Evolutionary conservation across 2,329 filamentous ascomycete genomes (phyloP).

Genomic region (Claviceps sp.): DNA sequence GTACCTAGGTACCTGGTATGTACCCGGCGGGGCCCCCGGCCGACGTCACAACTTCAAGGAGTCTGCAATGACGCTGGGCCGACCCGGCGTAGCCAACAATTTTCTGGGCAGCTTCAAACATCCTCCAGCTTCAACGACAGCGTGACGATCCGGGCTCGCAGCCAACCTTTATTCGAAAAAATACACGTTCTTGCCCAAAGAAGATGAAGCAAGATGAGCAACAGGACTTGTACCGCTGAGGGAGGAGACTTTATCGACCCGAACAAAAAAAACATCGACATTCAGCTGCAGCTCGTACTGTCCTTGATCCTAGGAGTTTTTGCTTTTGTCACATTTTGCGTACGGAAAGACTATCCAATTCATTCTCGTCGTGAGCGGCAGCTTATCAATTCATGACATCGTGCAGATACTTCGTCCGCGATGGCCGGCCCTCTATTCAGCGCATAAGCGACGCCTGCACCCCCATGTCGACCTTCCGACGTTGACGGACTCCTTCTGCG

Average conservation of each 20-base stretch:
- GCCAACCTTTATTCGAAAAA: neutral
- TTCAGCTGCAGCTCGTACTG: conserved; percentile 55
- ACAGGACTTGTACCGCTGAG: conserved; percentile 4
- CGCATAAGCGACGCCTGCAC: conserved; percentile 64
- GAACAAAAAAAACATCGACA: conserved; percentile 24
- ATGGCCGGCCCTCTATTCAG: conserved; percentile 86
- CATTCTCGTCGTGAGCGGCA: neutral
- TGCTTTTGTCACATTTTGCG: conserved; percentile 66
- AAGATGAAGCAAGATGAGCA: conserved; percentile 4
- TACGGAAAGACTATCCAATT: conserved; percentile 24
- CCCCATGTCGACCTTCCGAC: conserved; percentile 51
- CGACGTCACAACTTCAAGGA: no score
- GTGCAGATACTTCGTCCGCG: conserved; percentile 68
- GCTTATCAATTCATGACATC: neutral
- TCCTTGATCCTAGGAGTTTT: conserved; percentile 56
- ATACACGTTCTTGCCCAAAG: neutral
- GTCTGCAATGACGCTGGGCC: no score
- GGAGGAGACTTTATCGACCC: conserved; percentile 12
- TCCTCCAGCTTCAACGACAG: neutral
- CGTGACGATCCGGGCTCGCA: neutral
- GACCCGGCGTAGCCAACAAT: no score
- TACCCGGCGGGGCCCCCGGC: no score
- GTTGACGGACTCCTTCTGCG: conserved; percentile 73
- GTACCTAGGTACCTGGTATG: no score
- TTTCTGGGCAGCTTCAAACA: neutral